These are phyloP conservation scores for Conringia planisiliqua DNA, from an alignment of 345 rosid genomes.

Conservation along the genomic window DNA sequence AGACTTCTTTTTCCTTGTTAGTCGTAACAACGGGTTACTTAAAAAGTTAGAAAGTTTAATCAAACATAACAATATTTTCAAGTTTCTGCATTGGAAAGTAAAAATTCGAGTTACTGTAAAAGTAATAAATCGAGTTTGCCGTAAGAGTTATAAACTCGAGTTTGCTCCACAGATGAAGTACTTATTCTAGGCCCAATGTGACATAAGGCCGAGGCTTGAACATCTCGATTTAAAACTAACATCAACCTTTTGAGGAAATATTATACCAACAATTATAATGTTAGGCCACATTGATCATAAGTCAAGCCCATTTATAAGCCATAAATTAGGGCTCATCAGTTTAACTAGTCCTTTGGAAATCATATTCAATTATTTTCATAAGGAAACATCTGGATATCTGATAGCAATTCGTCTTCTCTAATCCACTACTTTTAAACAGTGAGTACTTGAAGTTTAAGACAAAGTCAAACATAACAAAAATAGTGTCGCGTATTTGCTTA, in stretches of 20 bases:
- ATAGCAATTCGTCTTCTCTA: not conserved
- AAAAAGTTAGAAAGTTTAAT: no score
- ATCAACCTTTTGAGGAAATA: not conserved
- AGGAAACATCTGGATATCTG: not conserved
- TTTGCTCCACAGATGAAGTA: no score
- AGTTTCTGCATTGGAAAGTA: not conserved
- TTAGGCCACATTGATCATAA: not conserved
- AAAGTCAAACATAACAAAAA: not conserved
- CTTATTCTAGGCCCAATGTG: no score
- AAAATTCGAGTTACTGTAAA: not conserved
- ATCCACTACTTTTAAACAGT: not conserved
- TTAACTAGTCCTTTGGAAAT: not conserved
- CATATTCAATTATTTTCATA: not conserved
- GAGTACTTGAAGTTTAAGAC: not conserved
- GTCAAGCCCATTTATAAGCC: not conserved
- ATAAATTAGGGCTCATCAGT: not conserved
- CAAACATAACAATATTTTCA: not conserved
- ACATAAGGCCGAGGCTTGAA: no score
- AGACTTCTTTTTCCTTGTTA: not conserved
- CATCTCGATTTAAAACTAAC: no score
- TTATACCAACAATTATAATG: not conserved
- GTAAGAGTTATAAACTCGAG: no score
- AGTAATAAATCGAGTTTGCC: no score
- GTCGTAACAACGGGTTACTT: not conserved
- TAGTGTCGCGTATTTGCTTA: no score